These are phyloP conservation scores for Cercospora sesami DNA, from an alignment of 2,329 filamentous ascomycete species.

Conservation along the genomic window DNA sequence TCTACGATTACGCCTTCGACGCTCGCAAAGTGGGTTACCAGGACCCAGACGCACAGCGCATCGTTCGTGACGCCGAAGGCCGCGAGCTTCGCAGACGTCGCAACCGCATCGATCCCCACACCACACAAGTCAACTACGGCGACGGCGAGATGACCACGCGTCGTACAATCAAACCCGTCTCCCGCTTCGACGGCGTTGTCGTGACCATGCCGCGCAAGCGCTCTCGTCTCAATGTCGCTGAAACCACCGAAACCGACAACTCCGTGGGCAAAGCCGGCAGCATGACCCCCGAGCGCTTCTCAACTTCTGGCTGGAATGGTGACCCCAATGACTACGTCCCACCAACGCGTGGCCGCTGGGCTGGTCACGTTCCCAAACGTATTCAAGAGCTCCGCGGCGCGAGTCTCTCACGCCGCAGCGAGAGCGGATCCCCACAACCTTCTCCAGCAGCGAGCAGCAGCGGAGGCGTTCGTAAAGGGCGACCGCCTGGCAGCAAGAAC, in stretches of 20 bases:
- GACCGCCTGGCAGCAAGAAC: slow-evolving; percentile 51
- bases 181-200: slow-evolving; percentile 35
- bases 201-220: slow-evolving; percentile 31
- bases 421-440: slow-evolving; percentile 23
- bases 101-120: slow-evolving; percentile 27
- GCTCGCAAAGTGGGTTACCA: slow-evolving; percentile 55
- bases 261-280: slow-evolving; percentile 18
- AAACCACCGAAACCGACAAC: slow-evolving; percentile 16
- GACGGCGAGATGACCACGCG: slow-evolving; percentile 32
- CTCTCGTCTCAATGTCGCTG: slow-evolving; percentile 21
- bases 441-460: slow-evolving; percentile 10
- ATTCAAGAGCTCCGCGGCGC: slow-evolving; percentile 50
- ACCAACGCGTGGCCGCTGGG: slow-evolving; percentile 35
- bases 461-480: slow-evolving; percentile 35
- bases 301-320: slow-evolving; percentile 20
- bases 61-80: slow-evolving; percentile 48
- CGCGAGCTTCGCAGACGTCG: slow-evolving; percentile 50
- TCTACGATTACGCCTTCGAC: slow-evolving; percentile 62
- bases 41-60: slow-evolving; percentile 57
- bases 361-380: slow-evolving; percentile 42
- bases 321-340: slow-evolving; percentile 27
- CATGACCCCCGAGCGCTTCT: slow-evolving; percentile 30
- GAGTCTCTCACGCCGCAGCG: slow-evolving; percentile 34
- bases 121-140: slow-evolving; percentile 33
- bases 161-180: slow-evolving; percentile 32